These are phyloP conservation scores for Pulveroboletus sp. DNA, from an alignment of 768 basidiomycete species.

Conservation along the genomic window DNA sequence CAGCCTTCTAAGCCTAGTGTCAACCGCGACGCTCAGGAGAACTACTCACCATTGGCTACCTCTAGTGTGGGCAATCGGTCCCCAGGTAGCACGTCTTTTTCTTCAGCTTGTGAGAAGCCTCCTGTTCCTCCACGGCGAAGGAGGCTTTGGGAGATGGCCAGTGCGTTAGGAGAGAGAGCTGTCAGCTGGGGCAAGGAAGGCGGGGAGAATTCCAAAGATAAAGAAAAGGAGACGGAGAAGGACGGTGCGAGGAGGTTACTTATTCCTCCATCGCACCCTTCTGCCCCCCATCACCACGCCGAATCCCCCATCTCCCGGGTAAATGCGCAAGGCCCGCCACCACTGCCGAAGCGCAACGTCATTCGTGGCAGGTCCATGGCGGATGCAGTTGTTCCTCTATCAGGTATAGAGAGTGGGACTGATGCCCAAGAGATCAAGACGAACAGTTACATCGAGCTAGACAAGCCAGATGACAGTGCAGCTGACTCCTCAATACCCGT, in stretches of 20 bases:
- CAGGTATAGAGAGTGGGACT: neutral
- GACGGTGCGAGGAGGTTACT: constrained; percentile 13
- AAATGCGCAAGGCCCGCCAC: constrained; percentile 34
- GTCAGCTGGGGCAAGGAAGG: constrained; percentile 49
- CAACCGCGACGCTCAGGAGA: constrained; percentile 6
- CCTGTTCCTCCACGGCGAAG: constrained; percentile 60
- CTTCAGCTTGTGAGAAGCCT: constrained; percentile 40
- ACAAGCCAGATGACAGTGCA: constrained; percentile 4
- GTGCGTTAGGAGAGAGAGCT: constrained; percentile 55
- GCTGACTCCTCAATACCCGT: constrained; percentile 17
- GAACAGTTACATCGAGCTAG: constrained; percentile 6
- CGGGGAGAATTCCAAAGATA: constrained; percentile 21
- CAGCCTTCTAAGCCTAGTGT: constrained; percentile 28
- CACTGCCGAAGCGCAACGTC: constrained; percentile 47
- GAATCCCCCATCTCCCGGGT: constrained; percentile 11
- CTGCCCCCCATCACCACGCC: constrained; percentile 19
- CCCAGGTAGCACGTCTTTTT: neutral
- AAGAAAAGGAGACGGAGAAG: constrained; percentile 35
- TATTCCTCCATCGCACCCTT: constrained; percentile 24
- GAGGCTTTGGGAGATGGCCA: constrained; percentile 66
- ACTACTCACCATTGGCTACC: neutral
- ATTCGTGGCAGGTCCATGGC: constrained; percentile 27
- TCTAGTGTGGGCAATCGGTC: constrained; percentile 1
- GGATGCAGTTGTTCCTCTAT: constrained; percentile 1
- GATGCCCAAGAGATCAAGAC: constrained; percentile 1